Evolutionary conservation across 768 basidiomycete genomes (phyloP).

Genomic region (Lactifluus pinguis): DNA sequence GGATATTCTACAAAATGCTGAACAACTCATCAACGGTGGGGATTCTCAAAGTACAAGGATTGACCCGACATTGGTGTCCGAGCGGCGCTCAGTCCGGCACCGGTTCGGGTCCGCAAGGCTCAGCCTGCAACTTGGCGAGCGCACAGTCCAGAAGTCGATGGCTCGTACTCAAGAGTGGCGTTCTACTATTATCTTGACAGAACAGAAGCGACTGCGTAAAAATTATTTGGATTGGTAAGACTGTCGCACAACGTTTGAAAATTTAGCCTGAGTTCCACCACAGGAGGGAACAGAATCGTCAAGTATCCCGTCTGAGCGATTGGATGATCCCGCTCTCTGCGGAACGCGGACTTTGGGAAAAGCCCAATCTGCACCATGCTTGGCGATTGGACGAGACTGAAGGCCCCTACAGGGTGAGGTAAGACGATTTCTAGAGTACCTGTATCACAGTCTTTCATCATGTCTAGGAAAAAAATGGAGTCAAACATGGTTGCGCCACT

Average conservation of each 20-base stretch:
- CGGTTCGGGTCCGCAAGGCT: slow-evolving; percentile 48
- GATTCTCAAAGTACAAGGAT: slow-evolving; percentile 39
- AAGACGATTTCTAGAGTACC: slow-evolving; percentile 12
- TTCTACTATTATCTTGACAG: slow-evolving; percentile 54
- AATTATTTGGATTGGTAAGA: slow-evolving; percentile 62
- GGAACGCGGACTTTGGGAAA: slow-evolving; percentile 80
- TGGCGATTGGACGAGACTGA: slow-evolving; percentile 92
- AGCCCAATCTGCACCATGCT: slow-evolving; percentile 34
- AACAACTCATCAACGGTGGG: slow-evolving; percentile 40
- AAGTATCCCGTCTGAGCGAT: slow-evolving; percentile 49
- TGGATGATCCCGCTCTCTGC: slow-evolving; percentile 55
- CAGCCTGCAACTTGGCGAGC: slow-evolving; percentile 55
- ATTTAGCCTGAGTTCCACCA: slow-evolving; percentile 1
- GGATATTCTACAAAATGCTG: slow-evolving; percentile 46
- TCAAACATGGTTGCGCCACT: slow-evolving; percentile 40
- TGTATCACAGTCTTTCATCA: neutral
- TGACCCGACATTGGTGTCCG: slow-evolving; percentile 43
- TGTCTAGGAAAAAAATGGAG: slow-evolving; percentile 66
- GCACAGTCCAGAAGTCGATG: slow-evolving; percentile 53
- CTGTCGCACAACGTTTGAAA: neutral
- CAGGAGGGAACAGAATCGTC: slow-evolving; percentile 72
- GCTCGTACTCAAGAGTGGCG: slow-evolving; percentile 65
- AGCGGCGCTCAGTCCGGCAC: slow-evolving; percentile 43
- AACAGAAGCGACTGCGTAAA: slow-evolving; percentile 65
- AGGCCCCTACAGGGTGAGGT: slow-evolving; percentile 83